These are phyloP conservation scores for Fraxinus ornus DNA, from an alignment of 305 asterid species.

Conservation along the genomic window DNA sequence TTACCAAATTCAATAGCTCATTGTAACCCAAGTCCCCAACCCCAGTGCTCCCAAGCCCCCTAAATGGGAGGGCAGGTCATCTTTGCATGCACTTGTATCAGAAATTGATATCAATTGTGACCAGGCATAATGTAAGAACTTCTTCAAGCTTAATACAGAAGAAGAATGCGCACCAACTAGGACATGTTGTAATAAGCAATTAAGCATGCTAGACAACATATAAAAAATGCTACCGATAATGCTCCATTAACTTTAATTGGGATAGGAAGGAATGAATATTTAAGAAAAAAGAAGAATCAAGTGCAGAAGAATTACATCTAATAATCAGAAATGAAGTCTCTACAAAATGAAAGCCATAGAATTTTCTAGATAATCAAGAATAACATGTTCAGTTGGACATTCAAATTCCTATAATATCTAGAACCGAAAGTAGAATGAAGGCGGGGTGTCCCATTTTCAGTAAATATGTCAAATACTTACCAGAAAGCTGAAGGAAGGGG, in stretches of 20 bases:
- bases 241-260: background rate
- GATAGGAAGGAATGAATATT: background rate
- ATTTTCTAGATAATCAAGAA: background rate
- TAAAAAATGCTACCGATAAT: background rate
- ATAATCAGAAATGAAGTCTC: background rate
- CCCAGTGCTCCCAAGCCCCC: background rate
- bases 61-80: background rate
- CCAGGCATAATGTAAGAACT: background rate
- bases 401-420: background rate
- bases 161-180: background rate
- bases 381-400: background rate
- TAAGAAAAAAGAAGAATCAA: background rate
- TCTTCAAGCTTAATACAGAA: background rate
- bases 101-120: background rate
- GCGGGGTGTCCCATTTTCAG: slow-evolving; percentile 9
- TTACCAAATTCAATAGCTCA: background rate
- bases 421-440: background rate
- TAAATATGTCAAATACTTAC: background rate
- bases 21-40: background rate
- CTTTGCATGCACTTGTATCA: background rate
- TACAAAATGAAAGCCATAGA: background rate
- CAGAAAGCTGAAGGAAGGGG: background rate
- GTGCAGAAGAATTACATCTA: background rate
- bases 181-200: background rate
- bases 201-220: background rate